phyloP scores from a whole-genome alignment of 164 flowering plant species.

The Cinnamomum chago region DNA sequence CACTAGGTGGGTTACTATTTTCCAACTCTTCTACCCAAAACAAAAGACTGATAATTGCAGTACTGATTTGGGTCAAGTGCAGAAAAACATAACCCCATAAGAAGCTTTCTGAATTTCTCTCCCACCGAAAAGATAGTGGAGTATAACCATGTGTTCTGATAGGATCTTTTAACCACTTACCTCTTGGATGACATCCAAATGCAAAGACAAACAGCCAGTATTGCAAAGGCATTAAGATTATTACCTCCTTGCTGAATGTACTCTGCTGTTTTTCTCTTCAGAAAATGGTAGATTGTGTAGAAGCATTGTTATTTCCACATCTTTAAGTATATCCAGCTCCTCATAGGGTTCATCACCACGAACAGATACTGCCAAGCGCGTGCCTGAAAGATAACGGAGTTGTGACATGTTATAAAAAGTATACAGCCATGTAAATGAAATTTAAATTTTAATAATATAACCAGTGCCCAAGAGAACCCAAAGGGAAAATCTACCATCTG shows the following conservation, averaged over 20 bases:
- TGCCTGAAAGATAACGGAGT: conserved; percentile 38
- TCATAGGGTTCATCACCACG: conserved; percentile 88
- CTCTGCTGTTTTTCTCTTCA: conserved; percentile 82
- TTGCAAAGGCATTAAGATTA: not conserved
- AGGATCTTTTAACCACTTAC: not conserved
- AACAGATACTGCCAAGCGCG: conserved; percentile 81
- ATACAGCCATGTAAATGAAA: not conserved
- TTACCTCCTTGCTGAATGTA: conserved; percentile 94
- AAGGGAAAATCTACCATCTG: conserved; percentile 54
- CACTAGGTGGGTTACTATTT: not conserved
- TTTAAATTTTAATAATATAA: not conserved
- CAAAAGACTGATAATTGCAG: not conserved
- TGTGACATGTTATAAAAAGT: not conserved
- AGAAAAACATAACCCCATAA: not conserved
- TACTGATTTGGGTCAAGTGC: not conserved
- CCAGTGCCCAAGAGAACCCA: not conserved
- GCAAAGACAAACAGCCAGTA: no score
- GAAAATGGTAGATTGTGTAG: conserved; percentile 67
- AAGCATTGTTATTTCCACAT: conserved; percentile 70
- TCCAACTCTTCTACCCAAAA: not conserved
- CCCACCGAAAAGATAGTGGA: no score
- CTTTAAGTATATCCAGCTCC: conserved; percentile 72
- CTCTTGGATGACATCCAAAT: not conserved
- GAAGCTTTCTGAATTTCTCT: not conserved
- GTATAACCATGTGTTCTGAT: not conserved